These are phyloP conservation scores for Rhododendron simsii DNA, from an alignment of 148 eudicot species.

Conservation along the genomic window DNA sequence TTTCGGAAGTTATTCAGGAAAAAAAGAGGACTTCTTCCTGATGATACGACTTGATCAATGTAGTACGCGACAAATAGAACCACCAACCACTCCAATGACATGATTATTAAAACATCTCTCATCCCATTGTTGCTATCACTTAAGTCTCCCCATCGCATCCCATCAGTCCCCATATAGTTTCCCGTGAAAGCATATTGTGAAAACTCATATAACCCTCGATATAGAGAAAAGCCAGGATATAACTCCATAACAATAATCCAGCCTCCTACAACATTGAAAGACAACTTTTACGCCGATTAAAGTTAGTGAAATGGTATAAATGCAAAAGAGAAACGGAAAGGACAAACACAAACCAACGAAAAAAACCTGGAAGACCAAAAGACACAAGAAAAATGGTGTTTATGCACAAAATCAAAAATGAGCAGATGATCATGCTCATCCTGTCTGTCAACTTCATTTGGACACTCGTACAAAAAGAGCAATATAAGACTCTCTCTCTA, in stretches of 20 bases:
- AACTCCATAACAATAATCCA: constrained; percentile 82
- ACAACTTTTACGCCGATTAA: constrained; percentile 8
- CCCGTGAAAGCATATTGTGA: constrained; percentile 60
- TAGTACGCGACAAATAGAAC: constrained; percentile 68
- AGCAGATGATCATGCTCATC: not conserved
- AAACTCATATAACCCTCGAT: constrained; percentile 73
- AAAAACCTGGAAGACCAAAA: not conserved
- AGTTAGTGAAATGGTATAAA: not conserved
- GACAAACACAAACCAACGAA: not conserved
- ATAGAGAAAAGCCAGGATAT: constrained; percentile 86
- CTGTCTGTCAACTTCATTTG: not conserved
- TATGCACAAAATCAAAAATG: not conserved
- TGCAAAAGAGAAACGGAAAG: not conserved
- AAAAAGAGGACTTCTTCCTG: constrained; percentile 66
- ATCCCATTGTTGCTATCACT: constrained; percentile 62
- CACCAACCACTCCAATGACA: constrained; percentile 71
- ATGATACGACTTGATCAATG: constrained; percentile 58
- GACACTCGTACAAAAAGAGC: not conserved
- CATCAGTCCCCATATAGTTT: constrained; percentile 52
- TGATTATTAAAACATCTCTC: constrained; percentile 67
- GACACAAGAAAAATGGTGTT: not conserved
- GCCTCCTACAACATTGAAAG: constrained; percentile 39
- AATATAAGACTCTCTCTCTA: not conserved
- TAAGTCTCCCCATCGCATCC: constrained; percentile 83
- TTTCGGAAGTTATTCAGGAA: constrained; percentile 42